Conservation (phyloP, 257 asterid genomes). For the Sherardia arvensis region DNA sequence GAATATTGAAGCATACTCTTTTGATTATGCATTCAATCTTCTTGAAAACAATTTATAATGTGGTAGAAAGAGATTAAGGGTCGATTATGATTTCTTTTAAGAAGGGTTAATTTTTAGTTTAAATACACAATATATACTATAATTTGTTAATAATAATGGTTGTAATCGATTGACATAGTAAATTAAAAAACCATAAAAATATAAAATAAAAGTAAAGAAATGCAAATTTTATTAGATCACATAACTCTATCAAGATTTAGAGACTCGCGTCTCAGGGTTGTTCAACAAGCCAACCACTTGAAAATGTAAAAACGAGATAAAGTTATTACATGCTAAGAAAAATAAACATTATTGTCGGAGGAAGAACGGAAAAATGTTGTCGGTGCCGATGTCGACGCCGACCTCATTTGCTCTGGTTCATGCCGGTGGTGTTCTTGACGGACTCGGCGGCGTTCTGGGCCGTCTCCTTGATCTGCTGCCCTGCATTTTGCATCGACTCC, state of each 20-base stretch:
- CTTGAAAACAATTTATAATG: too few relatives aligned
- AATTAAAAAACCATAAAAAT: too few relatives aligned
- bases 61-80: too few relatives aligned
- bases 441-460: conserved; percentile 31
- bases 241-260: not conserved
- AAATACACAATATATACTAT: too few relatives aligned
- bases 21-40: too few relatives aligned
- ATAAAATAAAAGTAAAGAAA: not conserved
- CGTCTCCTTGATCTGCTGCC: conserved; percentile 21
- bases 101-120: too few relatives aligned
- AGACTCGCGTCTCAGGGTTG: not conserved
- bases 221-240: not conserved
- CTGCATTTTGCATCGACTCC: conserved; percentile 25
- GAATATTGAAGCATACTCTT: too few relatives aligned
- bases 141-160: too few relatives aligned
- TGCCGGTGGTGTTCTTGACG: conserved; percentile 27
- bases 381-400: not conserved
- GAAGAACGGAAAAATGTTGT: not conserved
- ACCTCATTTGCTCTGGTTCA: conserved; percentile 12
- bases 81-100: too few relatives aligned
- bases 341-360: not conserved
- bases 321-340: not conserved
- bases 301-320: not conserved
- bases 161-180: too few relatives aligned
- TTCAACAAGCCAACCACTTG: conserved; percentile 1